These are phyloP conservation scores for Prunus persica DNA, from an alignment of 306 rosid species.

Conservation along the genomic window Prunus_persica_NCBIv2 NC_034015.1:12433501-12434000, in stretches of 20 bases:
- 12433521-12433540: conserved; percentile 68
- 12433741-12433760: neutral
- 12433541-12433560: conserved; percentile 56
- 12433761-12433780: too few species aligned
- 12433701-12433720: conserved; percentile 50
- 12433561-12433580: conserved; percentile 84
- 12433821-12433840: neutral
- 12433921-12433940: neutral
- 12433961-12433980: neutral
- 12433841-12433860: too few species aligned
- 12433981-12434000: neutral
- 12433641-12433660: conserved; percentile 66
- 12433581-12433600: conserved; percentile 63
- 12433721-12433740: conserved; percentile 53
- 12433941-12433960: neutral
- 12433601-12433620: conserved; percentile 63
- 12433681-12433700: conserved; percentile 59
- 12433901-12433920: neutral
- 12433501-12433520: conserved; percentile 88
- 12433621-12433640: conserved; percentile 72
- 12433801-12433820: neutral
- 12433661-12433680: conserved; percentile 75
- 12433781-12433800: neutral
- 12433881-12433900: neutral
- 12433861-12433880: too few species aligned